Base-by-base conservation (phyloP, 2,329 filamentous ascomycete genomes). In the Fusarium anthophilum region DNA sequence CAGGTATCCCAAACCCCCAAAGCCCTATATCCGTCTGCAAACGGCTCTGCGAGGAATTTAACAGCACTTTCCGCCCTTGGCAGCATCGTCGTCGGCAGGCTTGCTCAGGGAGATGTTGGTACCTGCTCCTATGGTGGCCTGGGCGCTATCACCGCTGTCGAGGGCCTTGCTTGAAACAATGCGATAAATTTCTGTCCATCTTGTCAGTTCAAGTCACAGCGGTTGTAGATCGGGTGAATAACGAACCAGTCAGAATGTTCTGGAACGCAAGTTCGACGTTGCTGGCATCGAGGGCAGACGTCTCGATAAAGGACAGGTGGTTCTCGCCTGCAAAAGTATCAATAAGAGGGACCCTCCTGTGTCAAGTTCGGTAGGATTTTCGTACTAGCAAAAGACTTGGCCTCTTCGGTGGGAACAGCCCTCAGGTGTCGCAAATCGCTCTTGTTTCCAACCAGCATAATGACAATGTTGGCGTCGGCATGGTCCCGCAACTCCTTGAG, bases 371-470 rank as follows among this genome's bases (percentile, higher is more conserved):
- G 26, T 28, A 44, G 18, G 22, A 60, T 53, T 26, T 50, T 68
- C 89, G 74, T 86, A 97, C 96, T 98, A 65, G 96, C 96, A 91
- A 99, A 99, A 74, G 94, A 90, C 87, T 98, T 99, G 79, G 96
- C 96, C 85, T 98, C 96, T 82, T 99, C 96, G 70, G 96, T 99
- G 58, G 96, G 95, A 77, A 99, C 96, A 76, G 96, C 96, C 83
- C 96, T 91, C 81, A 99, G 89, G 86, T 99, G 96, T 85, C 95
- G 94, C 92, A 98, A 93, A 97, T 99, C 96, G 85, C 95, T 98
- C 93, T 99, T 99, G 91, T 99, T 99, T 84, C 96, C 96, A 64
- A 98, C 96, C 80, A 99, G 88, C 96, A 99, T 99, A 83, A 99
- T 99, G 80, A 99, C 95, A 80, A 98, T 98, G 87, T 98, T 98